Base-by-base conservation (phyloP, 148 eudicot species). In the Fagopyrum esculentum region DNA sequence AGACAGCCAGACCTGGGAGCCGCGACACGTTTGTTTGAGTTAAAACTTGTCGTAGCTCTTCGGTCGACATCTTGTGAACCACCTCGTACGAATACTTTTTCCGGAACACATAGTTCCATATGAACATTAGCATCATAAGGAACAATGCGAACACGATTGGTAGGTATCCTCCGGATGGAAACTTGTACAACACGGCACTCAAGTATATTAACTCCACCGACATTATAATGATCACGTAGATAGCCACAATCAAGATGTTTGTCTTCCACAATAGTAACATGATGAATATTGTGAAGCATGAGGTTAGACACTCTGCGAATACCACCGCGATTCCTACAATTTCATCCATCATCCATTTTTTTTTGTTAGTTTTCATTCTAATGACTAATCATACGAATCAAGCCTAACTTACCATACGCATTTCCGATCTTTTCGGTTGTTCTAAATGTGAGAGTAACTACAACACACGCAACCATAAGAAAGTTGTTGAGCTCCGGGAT, bases 261-360 rank as follows among this genome's bases (percentile, higher is more conserved):
- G 80, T 88, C 78, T 90, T 91, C 96, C 96, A 91, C 71, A 91
- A 81, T 77, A 88, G 35, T 22, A 86, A 77, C 92, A 91, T 87
- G 61, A 91, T 77, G 16, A 91, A 74, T 0, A 84, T 77, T 43
- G 87, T 74, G 76, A 89, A 87, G 0, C 78, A 64, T 0, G 96
- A 91, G 35, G 96, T 89, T 6, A 91, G 81, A 3, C 84, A 75
- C 87, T 85, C 87, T 26, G 87, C 97, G 71, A 87, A 83, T 22
- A 91, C 84, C 77, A 91, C 97, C 0, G 89, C 89, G 1, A 89
- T 89, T 6, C 97, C 96, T 90, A 82, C 74, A 78, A 66, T 40
- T 49, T 49, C 9, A 12, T 12, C 3, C 9, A 12, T 12, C 3
- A 49, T 69, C 26, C 11, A 44, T 15, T 43, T 40, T 15, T 43